Evolutionary conservation across 352 stramenopile species (phyloP), one percentile per base, ranked within the genome.

Genomic region (Pythium pectinolyticum): DNA sequence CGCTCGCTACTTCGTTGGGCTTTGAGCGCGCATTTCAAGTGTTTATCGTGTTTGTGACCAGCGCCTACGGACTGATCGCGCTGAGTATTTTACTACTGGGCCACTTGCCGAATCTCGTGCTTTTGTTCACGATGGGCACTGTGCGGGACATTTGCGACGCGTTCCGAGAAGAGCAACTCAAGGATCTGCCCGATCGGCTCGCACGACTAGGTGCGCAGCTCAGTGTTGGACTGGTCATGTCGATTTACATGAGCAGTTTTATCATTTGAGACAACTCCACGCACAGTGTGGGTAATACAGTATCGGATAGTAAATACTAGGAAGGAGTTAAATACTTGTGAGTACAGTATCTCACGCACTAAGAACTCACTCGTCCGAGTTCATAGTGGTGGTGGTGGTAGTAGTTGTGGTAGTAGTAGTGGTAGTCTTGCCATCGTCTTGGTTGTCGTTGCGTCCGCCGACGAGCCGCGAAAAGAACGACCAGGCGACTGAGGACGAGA

Each of bases 71-170:
- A 11, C 31, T 85, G 25, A 34, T 90, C 12, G 65, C 82, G 25
- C 41, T 94, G 47, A 47, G 75, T 39, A 71, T 76, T 20, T 51
- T 90, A 39, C 47, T 70, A 5, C 55, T 88, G 48, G 82, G 84
- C 22, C 80, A 94, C 57, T 31, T 91, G 10, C 77, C 79, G 5
- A 92, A 94, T 60, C 66, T 92, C 15, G 22, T 85, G n/a, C 69
- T 94, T 30, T 7, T 92, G 8, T 54, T 78, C 19, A 79, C 75
- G 1, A 80, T 94, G 27, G 28, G 62, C 22, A 77, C 77, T 37
- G 65, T 92, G 12, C 88, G 89, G 35, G 80, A 86, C 55, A 76
- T 92, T 19, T 78, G 67, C 51, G 85, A 94, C 45, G 77, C 77
- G 11, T 92, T 94, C 48, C 71, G 83, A 52, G 63, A 91, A 25